Evolutionary conservation across 805 yeast species (phyloP), one percentile per base, ranked within the genome.

Genomic region (Kuraishia hungarica): DNA sequence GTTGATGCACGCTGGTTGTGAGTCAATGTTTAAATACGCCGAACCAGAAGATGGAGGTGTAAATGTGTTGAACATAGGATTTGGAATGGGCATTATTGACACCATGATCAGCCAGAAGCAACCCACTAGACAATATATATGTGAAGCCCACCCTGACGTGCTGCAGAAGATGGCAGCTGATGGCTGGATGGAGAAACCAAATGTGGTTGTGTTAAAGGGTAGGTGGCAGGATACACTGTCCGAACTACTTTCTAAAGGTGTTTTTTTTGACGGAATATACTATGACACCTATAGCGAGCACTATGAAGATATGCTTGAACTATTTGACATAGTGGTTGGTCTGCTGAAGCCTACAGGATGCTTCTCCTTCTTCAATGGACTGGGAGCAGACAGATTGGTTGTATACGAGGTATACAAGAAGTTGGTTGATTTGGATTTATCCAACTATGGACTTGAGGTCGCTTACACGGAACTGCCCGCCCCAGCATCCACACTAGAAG

Each of bases 71-170:
- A 92, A 92, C 63, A 88, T 92, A 47, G 98, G 98, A 0, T 92
- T 93, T 67, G 98, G 98, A 1, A 89, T 92, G 97, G 98, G 98
- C 1, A 93, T 92, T 54, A 91, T 92, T 54, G 98, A 92, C 67
- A 72, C 81, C 1, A 82, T 85, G 78, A 87, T 92, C 57, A 87
- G 87, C 64, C 69, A 69, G 2, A 62, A 59, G 39, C 67, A 66
- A 15, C 93, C 92, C 22, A 73, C 81, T 2, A 79, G 77, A 58
- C 98, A 92, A 67, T 92, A 89, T 68, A 93, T 92, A 48, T 84
- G 89, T 57, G 98, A 92, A 68, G 97, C 97, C 0, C 98, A 92
- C 65, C 97, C 97, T 1, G 96, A 89, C 61, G 98, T 92, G 11
- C 70, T 93, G 39, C 67, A 68, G 0, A 84, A 87, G 62, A 71